Base-by-base conservation (phyloP, 78 protist species). In the Dictyostelium capitatum region DNA sequence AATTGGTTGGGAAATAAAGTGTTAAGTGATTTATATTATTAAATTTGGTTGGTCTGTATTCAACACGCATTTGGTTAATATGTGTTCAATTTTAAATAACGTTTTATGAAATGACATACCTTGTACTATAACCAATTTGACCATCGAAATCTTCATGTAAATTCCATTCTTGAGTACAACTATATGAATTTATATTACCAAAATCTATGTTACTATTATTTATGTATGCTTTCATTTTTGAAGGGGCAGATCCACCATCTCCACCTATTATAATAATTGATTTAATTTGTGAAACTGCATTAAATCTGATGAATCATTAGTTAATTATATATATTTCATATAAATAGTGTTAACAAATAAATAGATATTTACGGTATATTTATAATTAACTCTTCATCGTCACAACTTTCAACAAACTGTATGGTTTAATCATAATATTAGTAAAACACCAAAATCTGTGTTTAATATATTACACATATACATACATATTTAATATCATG, bases 181-280 rank as follows among this genome's bases (percentile, higher is more conserved):
- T 28, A 32, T 32, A 56, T 19, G 59, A 30, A 11, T 11, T 28
- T 14, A 82, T 69, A 70, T 83, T 92, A 56, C 89, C 85, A 69
- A 92, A 92, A 53, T 92, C 96, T 8, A 92, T 51, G 37, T 92
- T 74, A 20, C 85, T 90, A 30, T 82, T 77, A 59, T 92, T 92
- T 20, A 75, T 15, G 54, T 75, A 91, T 32, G 89, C 89, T 75
- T 83, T 92, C 87, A 92, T 72, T 30, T 83, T 92, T 3, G 51
- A 47, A 32, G 96, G 96, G 23, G 89, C n/a, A 30, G 89, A 74
- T 20, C 73, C 84, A 48, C 73, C 72, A 78, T 37, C 83, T 12
- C 96, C 96, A 67, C 96, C 96, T 20, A 92, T 92, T 15, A 92
- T 67, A 72, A 82, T 84, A 1, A 92, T 74, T 46, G 92, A 83